Evolutionary conservation across 768 basidiomycete species (phyloP), one percentile per base, ranked within the genome.

Genomic region (Scleroderma citrinum): DNA sequence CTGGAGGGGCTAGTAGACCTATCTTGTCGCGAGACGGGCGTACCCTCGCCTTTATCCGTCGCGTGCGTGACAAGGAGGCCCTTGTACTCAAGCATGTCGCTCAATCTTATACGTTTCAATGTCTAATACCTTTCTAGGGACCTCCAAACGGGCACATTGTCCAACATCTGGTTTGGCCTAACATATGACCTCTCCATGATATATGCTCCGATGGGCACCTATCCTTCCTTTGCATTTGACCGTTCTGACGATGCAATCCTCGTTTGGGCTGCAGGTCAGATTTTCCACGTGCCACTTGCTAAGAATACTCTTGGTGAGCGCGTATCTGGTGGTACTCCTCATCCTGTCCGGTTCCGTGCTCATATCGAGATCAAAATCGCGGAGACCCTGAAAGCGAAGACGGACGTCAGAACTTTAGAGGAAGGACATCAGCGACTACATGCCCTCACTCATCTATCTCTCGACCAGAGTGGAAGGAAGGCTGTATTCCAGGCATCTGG

Each of bases 141-240:
- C 58, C 68, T 88, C 17, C 60, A 70, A 34, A 83, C 82, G 1
- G 86, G 85, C 16, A 82, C 82, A 2, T 67, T 84, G 34, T 77
- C 76, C 55, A 65, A 87, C 57, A 62, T 81, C 16, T 87, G 82
- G 82, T 66, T 85, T 47, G 85, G 83, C 0, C 69, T 88, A 29
- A 82, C 75, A 2, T 86, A 85, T 56, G 85, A 88, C 59, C 69
- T 82, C n/a, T 71, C 71, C 19, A 61, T 63, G 10, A 71, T 85
- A 44, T 85, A 80, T 8, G 82, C 85, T 13, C 85, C 86, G 0
- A 87, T 87, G 83, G 83, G 85, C 11, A 88, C 85, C 35, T 88
- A 88, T 55, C 86, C 85, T 0, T 81, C 83, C 1, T 88, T 84
- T 58, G 74, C 85, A 8, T 87, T 87, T 63, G 75, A 80, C 0